Evolutionary conservation across 1,139 yeast genomes (phyloP), one percentile per base, ranked within the genome.

Genomic region (Kazachstania sp.): DNA sequence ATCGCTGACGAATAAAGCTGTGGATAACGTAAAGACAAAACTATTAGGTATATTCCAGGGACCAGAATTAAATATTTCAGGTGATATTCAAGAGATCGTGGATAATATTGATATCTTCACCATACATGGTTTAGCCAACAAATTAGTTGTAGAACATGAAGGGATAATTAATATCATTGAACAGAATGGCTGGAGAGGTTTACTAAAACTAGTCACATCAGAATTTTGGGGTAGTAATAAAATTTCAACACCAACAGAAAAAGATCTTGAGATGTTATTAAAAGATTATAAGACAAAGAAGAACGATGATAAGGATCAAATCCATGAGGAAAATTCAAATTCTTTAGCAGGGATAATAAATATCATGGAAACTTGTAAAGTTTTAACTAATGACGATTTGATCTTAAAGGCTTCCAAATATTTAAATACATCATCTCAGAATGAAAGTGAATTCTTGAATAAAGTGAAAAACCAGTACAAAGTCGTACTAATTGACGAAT

Each of bases 1-100:
- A 9, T 79, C 88, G 4, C 72, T 84, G 75, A 83, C 94, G 0
- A 84, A 83, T 55, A 69, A 83, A 46, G 79, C 92, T 0, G 87
- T 83, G 1, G 71, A 71, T 37, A 75, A 81, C 23, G 64, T 84
- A 15, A 64, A 67, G 36, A 50, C 53, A 0, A 70, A 75, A 4
- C 59, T 84, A 23, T 39, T 49, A 0, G 52, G 51, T 0, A 49
- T 70, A 0, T 53, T 77, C 28, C 77, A 75, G 1, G 55, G 54
- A 9, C 54, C 45, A 2, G 49, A 53, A 35, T 37, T 46, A 1
- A 55, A 53, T 9, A 47, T 53, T 3, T 45, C 37, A 7, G 32
- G 16, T 9, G 44, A 45, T 13, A n/a, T 41, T 8, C 34, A 51
- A 1, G 68, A 64, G 0, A 36, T 64, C 4, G 68, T 73, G 0